Conservation (phyloP, 2,329 filamentous ascomycete species). For the Fusarium sp. region DNA sequence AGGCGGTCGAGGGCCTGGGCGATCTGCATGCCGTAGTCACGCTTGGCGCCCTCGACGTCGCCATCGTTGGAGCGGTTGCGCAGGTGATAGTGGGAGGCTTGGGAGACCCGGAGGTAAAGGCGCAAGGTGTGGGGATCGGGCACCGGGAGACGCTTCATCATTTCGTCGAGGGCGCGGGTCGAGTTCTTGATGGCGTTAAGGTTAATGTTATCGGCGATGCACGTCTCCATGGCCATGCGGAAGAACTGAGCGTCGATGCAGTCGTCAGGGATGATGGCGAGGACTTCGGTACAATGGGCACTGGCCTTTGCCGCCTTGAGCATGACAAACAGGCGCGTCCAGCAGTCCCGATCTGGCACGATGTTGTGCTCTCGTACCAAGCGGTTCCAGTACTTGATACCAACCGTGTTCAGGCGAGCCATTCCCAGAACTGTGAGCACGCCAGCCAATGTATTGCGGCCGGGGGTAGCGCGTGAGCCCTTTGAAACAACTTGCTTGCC, state of each 20-base stretch:
- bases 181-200: constrained; percentile 74
- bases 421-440: constrained; percentile 73
- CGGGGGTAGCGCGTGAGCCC: constrained; percentile 56
- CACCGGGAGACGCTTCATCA: constrained; percentile 57
- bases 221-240: constrained; percentile 78
- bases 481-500: constrained; percentile 23
- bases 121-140: constrained; percentile 65
- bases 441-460: constrained; percentile 73
- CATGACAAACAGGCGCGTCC: constrained; percentile 74
- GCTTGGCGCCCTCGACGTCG: constrained; percentile 51
- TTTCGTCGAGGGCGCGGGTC: constrained; percentile 72
- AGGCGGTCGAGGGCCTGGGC: constrained; percentile 61
- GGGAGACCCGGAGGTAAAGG: constrained; percentile 67
- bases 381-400: constrained; percentile 81
- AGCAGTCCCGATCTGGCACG: constrained; percentile 78
- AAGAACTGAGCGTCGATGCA: constrained; percentile 67
- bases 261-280: constrained; percentile 65
- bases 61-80: constrained; percentile 47
- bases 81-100: constrained; percentile 59
- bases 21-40: constrained; percentile 63
- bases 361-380: constrained; percentile 73
- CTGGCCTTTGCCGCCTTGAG: constrained; percentile 76
- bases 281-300: constrained; percentile 66
- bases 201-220: constrained; percentile 82
- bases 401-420: constrained; percentile 70